Conservation (phyloP, 352 stramenopile species). For the Phytophthora tubulina region DNA sequence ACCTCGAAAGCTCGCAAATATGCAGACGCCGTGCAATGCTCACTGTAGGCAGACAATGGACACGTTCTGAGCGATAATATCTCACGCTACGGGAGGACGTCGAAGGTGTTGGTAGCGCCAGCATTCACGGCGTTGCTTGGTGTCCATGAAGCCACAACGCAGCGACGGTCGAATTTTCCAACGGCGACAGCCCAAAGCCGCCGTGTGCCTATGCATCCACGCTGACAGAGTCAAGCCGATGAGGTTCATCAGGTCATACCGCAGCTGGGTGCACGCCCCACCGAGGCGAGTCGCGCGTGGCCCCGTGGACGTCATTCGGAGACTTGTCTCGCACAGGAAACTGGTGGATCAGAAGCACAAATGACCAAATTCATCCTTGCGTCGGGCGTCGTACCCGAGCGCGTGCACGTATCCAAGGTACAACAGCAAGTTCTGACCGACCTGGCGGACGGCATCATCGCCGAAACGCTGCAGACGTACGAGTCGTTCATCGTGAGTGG, state of each 20-base stretch:
- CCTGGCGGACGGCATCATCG: conserved; percentile 59
- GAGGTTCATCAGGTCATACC: conserved; percentile 34
- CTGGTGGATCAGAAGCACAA: conserved; percentile 1
- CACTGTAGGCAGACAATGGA: too few relatives aligned
- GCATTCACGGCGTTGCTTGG: conserved; percentile 13
- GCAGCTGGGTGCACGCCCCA: conserved; percentile 2
- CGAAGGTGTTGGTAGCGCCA: conserved; percentile 3
- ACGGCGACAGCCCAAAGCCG: conserved; percentile 13
- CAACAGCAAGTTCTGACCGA: conserved; percentile 53
- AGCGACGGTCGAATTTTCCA: conserved; percentile 23
- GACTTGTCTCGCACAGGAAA: conserved; percentile 19
- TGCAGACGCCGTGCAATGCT: too few relatives aligned
- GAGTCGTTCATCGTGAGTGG: conserved; percentile 53
- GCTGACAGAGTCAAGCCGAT: conserved; percentile 21
- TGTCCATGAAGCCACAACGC: conserved; percentile 13
- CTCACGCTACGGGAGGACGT: conserved; percentile 4
- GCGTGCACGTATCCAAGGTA: conserved; percentile 24
- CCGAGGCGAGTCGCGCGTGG: conserved; percentile 4
- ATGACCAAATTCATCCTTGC: conserved; percentile 25
- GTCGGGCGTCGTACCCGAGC: conserved; percentile 27
- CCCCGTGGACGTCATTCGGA: conserved; percentile 11
- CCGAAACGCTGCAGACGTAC: conserved; percentile 62
- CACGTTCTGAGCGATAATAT: neutral
- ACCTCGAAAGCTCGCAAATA: too few relatives aligned
- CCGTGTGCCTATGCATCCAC: conserved; percentile 31